Percentiles rank a stretch among this genome's conserved stretches.
phyloP scores from a whole-genome alignment of 257 asterid genomes.

The Jasminum sambac region DNA sequence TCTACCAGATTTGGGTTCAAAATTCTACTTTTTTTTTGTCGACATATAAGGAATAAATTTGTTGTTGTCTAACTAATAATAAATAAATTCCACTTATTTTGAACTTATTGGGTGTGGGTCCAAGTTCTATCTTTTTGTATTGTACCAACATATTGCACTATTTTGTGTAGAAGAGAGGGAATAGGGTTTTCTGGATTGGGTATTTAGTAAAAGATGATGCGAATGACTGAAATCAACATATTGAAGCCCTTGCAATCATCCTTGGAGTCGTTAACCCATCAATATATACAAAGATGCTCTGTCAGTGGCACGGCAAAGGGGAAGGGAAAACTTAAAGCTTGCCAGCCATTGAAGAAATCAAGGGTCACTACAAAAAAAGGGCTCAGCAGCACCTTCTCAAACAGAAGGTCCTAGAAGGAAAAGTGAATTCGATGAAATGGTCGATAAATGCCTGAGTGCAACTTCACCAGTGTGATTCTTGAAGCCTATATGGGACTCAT shows the following conservation, averaged over 20 bases:
- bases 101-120: background rate
- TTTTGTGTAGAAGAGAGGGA: background rate
- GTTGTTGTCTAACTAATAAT: background rate
- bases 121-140: background rate
- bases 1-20: no score
- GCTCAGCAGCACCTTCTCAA: constrained; percentile 33
- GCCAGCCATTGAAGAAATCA: constrained; percentile 57
- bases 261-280: constrained; percentile 45
- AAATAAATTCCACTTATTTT: background rate
- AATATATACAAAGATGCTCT: constrained; percentile 64
- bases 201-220: constrained; percentile 33
- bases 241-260: constrained; percentile 45
- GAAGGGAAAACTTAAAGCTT: constrained; percentile 66
- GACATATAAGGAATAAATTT: no score
- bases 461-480: constrained; percentile 63
- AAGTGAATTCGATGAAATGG: constrained; percentile 54
- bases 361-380: constrained; percentile 64
- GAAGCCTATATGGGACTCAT: constrained; percentile 85
- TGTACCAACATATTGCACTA: background rate
- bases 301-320: constrained; percentile 97
- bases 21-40: no score
- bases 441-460: constrained; percentile 66
- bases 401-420: constrained; percentile 62
- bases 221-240: constrained; percentile 40
- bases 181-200: background rate